Percentiles rank a stretch among this genome's conserved stretches.
Evolutionary conservation across 78 protist species (phyloP).

Genomic region (Thecamonas trahens): DNA sequence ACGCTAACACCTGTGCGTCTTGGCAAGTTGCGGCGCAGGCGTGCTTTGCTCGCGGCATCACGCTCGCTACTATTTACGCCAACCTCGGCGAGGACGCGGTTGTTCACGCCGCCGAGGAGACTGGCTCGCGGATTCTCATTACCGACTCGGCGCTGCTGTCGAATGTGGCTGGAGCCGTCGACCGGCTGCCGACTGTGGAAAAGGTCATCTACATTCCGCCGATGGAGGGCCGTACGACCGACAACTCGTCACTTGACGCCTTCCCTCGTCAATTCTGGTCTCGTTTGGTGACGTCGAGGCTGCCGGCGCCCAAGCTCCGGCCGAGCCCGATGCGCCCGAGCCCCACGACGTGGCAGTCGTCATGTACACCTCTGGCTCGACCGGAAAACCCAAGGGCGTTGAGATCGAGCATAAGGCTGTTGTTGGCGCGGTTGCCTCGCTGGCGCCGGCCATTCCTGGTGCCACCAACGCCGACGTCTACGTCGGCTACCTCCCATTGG

Average conservation of each 20-base stretch:
- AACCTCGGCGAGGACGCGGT: slow-evolving; percentile 52
- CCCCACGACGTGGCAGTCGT: slow-evolving; percentile 30
- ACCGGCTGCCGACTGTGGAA: background rate
- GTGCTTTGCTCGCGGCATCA: background rate
- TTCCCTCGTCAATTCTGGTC: background rate
- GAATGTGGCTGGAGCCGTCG: background rate
- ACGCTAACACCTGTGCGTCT: slow-evolving; percentile 22
- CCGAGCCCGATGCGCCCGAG: background rate
- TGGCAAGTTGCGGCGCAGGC: slow-evolving; percentile 43
- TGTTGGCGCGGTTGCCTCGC: background rate
- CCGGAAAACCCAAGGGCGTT: slow-evolving; percentile 71
- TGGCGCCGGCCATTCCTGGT: too few species aligned
- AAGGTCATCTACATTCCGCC: background rate
- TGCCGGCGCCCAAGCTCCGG: background rate
- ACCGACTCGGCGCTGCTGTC: slow-evolving; percentile 1
- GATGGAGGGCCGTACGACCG: background rate
- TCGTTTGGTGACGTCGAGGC: background rate
- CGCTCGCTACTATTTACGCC: slow-evolving; percentile 41
- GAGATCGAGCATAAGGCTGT: slow-evolving; percentile 32
- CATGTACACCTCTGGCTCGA: slow-evolving; percentile 75
- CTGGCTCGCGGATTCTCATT: slow-evolving; percentile 6
- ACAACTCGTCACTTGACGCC: background rate
- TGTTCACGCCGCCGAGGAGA: slow-evolving; percentile 19
- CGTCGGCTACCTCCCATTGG: slow-evolving; percentile 72
- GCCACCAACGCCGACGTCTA: background rate